These are phyloP conservation scores for Begonia peltatifolia DNA, from an alignment of 306 rosid genomes.

Conservation along the genomic window DNA sequence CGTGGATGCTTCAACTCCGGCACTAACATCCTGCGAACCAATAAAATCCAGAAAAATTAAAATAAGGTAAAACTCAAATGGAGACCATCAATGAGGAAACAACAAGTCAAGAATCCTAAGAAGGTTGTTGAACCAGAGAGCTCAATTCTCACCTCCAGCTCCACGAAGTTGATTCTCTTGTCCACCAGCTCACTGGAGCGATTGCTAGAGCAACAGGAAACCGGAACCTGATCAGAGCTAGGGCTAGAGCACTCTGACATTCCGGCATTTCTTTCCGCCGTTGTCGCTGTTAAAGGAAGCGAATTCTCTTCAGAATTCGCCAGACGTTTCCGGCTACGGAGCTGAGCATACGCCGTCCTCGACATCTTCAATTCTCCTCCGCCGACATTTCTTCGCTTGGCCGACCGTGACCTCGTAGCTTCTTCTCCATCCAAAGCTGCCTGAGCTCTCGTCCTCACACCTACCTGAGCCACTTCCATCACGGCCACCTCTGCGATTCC, in stretches of 20 bases:
- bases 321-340: slow-evolving; percentile 11
- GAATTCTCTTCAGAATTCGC: slow-evolving; percentile 2
- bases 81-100: neutral
- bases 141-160: slow-evolving; percentile 57
- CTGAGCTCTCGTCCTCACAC: slow-evolving; percentile 40
- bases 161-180: slow-evolving; percentile 27
- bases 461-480: slow-evolving; percentile 43
- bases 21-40: slow-evolving; percentile 43
- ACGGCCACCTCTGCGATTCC: slow-evolving; percentile 22
- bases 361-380: slow-evolving; percentile 17
- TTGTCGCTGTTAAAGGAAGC: too few relatives aligned
- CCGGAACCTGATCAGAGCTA: slow-evolving; percentile 20
- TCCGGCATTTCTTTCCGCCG: neutral
- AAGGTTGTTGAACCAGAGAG: slow-evolving; percentile 6
- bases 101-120: slow-evolving; percentile 2
- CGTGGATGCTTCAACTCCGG: slow-evolving; percentile 54
- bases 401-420: slow-evolving; percentile 5
- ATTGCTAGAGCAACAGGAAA: slow-evolving; percentile 68
- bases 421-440: slow-evolving; percentile 31
- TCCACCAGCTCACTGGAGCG: slow-evolving; percentile 29
- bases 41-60: neutral
- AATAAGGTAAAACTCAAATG: neutral
- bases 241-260: slow-evolving; percentile 16
- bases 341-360: slow-evolving; percentile 20
- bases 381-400: slow-evolving; percentile 33